Evolutionary conservation across 371 early-diverging fungal genomes (phyloP), one percentile per base, ranked within the genome.

Genomic region (Mortierella sp.): DNA sequence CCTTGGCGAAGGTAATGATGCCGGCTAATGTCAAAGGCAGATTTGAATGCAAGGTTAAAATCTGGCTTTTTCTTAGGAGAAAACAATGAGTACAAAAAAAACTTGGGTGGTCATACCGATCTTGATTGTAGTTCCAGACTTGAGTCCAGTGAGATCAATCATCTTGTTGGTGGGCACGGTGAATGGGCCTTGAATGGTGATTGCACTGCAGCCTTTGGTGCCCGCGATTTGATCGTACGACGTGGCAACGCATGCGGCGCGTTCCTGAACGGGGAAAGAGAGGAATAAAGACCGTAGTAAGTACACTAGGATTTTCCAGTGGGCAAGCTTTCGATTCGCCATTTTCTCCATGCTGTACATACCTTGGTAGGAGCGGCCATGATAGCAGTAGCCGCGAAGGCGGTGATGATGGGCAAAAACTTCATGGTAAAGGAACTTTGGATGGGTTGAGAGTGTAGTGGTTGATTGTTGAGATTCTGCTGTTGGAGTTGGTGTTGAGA

Each of bases 141-240:
- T 82, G 75, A 82, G 83, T 71, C 69, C 54, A 48, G 82, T 72
- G 55, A 82, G 79, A 46, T 79, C 80, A 73, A 82, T 76, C 75
- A 26, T 75, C 64, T 70, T 75, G 71, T 82, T 80, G n/a, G 83
- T 71, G 57, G 83, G 83, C 21, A 82, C 83, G 37, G 83, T 82
- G 72, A 82, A 82, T 10, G 83, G 83, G 14, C 83, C 83, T 67
- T 82, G 78, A 72, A 82, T 81, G 53, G 64, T 69, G 26, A 82
- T 80, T 14, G 75, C 14, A 8, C 64, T 81, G 75, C 72, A 82
- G 69, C 43, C 43, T 69, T 75, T 64, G 51, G 80, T 72, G 19
- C 74, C 74, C 16, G 83, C 50, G 48, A 82, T 76, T 71, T 76
- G 72, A 1, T 69, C 73, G 48, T 73, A 78, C 14, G 78, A 73